A percentile compares a stretch with the other conserved stretches of the same genome.
Evolutionary conservation across 2,329 filamentous ascomycete species (phyloP).

Genomic region (Pseudopyricularia javanii): DNA sequence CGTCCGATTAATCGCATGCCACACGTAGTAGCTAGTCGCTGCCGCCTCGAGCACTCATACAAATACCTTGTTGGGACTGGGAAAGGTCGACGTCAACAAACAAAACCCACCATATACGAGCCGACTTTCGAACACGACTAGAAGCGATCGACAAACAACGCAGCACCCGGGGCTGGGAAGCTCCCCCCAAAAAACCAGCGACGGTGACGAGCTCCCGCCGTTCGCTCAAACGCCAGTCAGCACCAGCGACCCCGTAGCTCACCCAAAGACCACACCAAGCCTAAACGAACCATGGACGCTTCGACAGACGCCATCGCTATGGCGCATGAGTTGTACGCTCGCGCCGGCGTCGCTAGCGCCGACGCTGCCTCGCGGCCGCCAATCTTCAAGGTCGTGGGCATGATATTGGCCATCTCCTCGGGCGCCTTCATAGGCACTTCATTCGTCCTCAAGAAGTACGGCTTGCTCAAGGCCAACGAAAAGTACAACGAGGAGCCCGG

Average conservation of each 20-base stretch:
- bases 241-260: background rate
- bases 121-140: background rate
- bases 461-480: constrained; percentile 79
- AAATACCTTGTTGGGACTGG: background rate
- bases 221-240: background rate
- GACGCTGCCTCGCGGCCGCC: constrained; percentile 25
- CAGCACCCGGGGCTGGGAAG: background rate
- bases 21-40: background rate
- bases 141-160: background rate
- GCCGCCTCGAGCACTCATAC: background rate
- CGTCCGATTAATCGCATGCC: background rate
- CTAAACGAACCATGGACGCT: constrained; percentile 5
- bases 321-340: constrained; percentile 28
- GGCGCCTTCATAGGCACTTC: constrained; percentile 89
- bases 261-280: background rate
- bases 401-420: constrained; percentile 73
- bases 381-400: constrained; percentile 74
- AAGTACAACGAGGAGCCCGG: constrained; percentile 95
- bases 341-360: constrained; percentile 22
- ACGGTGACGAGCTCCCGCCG: background rate
- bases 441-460: constrained; percentile 91
- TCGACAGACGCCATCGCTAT: constrained; percentile 13
- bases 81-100: background rate
- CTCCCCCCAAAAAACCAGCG: background rate
- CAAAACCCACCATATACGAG: background rate